Evolutionary conservation across 352 stramenopile genomes (phyloP).

Genomic region (Pythium rhizo-oryzae): DNA sequence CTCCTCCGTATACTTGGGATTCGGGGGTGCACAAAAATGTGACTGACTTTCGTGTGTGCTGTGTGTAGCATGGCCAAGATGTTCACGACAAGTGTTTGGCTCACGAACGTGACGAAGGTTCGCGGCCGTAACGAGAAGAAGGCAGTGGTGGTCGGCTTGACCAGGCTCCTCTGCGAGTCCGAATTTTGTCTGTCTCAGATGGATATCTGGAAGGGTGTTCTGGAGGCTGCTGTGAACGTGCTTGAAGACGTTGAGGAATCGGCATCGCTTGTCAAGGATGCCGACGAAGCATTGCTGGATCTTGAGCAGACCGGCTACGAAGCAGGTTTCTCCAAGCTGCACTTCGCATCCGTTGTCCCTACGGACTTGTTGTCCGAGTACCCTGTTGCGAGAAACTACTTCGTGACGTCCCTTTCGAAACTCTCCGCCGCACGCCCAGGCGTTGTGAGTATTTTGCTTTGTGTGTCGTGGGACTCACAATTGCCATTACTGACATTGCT

Average conservation of each 20-base stretch:
- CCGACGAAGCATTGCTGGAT: conserved; percentile 82
- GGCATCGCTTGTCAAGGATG: conserved; percentile 56
- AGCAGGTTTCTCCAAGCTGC: conserved; percentile 93
- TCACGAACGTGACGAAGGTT: conserved; percentile 81
- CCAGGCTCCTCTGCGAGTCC: conserved; percentile 74
- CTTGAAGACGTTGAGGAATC: conserved; percentile 74
- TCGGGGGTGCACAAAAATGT: conserved; percentile 21
- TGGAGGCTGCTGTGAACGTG: conserved; percentile 52
- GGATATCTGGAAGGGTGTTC: conserved; percentile 55
- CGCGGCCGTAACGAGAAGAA: conserved; percentile 65
- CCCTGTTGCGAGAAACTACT: conserved; percentile 52
- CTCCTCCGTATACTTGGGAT: conserved; percentile 21
- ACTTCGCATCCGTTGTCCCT: conserved; percentile 87
- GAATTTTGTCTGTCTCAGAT: conserved; percentile 58
- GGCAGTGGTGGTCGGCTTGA: conserved; percentile 69
- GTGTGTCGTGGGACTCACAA: neutral
- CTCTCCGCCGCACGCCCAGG: conserved; percentile 65
- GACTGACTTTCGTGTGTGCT: conserved; percentile 29
- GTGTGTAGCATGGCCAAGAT: conserved; percentile 89
- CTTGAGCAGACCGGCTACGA: conserved; percentile 91
- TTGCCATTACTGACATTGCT: neutral
- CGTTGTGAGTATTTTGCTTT: conserved; percentile 48
- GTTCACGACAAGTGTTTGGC: conserved; percentile 89
- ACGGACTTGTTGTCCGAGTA: conserved; percentile 91
- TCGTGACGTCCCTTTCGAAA: conserved; percentile 69